These are phyloP conservation scores for Penicillium palitans DNA, from an alignment of 2,329 filamentous ascomycete genomes.

Conservation along the genomic window DNA sequence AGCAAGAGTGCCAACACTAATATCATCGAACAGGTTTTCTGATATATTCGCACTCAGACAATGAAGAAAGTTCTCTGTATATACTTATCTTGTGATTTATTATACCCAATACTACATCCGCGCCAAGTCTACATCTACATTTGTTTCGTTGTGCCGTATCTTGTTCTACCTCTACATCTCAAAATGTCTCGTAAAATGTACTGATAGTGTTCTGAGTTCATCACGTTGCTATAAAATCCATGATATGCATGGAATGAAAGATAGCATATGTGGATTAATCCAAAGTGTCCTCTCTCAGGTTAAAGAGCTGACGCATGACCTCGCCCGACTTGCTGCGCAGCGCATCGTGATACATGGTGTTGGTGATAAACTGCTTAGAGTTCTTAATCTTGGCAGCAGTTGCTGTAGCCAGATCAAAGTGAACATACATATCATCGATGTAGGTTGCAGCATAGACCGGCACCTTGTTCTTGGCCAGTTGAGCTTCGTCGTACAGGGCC, in stretches of 20 bases:
- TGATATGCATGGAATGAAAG: neutral
- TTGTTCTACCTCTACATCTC: neutral
- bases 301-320: constrained; percentile 73
- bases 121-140: neutral
- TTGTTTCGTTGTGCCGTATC: neutral
- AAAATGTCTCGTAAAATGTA: neutral
- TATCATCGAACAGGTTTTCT: constrained; percentile 24
- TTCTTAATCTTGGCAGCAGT: constrained; percentile 74
- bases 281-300: constrained; percentile 68
- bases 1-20: constrained; percentile 4
- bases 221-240: neutral
- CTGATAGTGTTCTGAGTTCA: neutral
- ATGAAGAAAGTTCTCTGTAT: neutral
- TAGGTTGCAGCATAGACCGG: constrained; percentile 85
- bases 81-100: constrained; percentile 4
- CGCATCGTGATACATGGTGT: constrained; percentile 83
- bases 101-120: constrained; percentile 8
- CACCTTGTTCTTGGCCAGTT: constrained; percentile 73
- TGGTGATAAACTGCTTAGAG: constrained; percentile 80
- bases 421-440: constrained; percentile 90
- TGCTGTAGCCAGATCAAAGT: constrained; percentile 69
- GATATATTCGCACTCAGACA: neutral
- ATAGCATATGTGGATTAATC: constrained; percentile 43
- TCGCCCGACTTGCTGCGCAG: constrained; percentile 72
- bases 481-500: constrained; percentile 70